Conservation (phyloP, 345 rosid genomes). For the Melaleuca quinquenervia region DNA sequence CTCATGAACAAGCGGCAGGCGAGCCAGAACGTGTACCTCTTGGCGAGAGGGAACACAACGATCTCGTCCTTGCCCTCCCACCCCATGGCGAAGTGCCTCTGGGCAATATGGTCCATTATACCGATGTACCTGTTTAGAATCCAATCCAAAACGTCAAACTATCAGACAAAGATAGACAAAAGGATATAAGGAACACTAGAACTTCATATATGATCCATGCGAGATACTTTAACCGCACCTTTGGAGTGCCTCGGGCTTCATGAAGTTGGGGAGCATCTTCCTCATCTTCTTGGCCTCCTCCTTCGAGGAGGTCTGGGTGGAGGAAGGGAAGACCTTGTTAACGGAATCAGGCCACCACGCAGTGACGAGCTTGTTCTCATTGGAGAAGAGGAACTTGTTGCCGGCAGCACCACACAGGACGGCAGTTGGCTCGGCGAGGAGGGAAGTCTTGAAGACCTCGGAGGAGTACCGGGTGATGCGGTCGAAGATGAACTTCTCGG, state of each 20-base stretch:
- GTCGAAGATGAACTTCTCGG: conserved; percentile 15
- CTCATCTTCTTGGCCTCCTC: conserved; percentile 11
- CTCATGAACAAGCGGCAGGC: conserved; percentile 7
- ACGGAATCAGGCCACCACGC: conserved; percentile 11
- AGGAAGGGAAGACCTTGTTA: conserved; percentile 10
- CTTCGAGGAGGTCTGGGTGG: conserved; percentile 5
- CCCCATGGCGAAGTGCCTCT: conserved; percentile 7
- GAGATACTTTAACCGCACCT: neutral
- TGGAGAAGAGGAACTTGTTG: conserved; percentile 11
- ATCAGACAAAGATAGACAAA: neutral
- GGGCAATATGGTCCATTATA: conserved; percentile 11
- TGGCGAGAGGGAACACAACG: conserved; percentile 7
- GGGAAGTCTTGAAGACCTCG: conserved; percentile 10
- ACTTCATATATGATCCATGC: no score
- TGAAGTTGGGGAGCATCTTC: conserved; percentile 10
- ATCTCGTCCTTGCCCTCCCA: conserved; percentile 9
- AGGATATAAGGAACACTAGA: neutral
- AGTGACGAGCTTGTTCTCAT: conserved; percentile 10
- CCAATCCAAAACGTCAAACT: neutral
- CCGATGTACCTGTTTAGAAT: conserved; percentile 6
- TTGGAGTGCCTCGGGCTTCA: conserved; percentile 12
- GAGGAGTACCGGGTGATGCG: conserved; percentile 5
- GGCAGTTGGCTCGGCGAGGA: conserved; percentile 3
- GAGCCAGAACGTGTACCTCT: conserved; percentile 11
- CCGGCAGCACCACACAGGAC: conserved; percentile 4